phyloP scores from a whole-genome alignment of 306 rosid species.

The Oemleria cerasiformis region DNA sequence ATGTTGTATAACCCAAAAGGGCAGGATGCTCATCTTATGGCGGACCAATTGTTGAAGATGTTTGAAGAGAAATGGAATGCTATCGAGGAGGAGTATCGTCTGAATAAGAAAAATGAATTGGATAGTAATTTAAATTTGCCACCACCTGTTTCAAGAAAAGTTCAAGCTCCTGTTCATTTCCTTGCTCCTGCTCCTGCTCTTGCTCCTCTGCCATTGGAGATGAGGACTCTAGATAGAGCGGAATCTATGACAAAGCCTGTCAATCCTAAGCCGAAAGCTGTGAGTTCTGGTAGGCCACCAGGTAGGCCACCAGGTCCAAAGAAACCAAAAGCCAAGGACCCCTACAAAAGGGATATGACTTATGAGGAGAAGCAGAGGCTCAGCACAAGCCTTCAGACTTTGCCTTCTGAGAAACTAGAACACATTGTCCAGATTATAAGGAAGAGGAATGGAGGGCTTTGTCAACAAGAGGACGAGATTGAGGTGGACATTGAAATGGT shows the following conservation, averaged over 20 bases:
- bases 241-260: conserved; percentile 47
- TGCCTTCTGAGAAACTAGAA: conserved; percentile 82
- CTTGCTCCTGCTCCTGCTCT: conserved; percentile 1
- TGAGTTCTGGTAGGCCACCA: conserved; percentile 37
- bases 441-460: conserved; percentile 63
- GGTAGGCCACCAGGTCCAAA: conserved; percentile 52
- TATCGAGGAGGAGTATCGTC: conserved; percentile 55
- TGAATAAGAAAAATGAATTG: conserved; percentile 40
- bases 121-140: conserved; percentile 37
- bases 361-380: conserved; percentile 81
- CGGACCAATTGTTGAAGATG: conserved; percentile 62
- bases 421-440: conserved; percentile 71
- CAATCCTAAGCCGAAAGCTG: conserved; percentile 29
- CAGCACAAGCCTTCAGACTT: conserved; percentile 62
- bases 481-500: conserved; percentile 85
- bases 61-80: conserved; percentile 76
- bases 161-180: conserved; percentile 9
- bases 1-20: conserved; percentile 82
- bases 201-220: conserved; percentile 32
- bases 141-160: conserved; percentile 47
- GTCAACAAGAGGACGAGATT: conserved; percentile 87
- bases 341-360: conserved; percentile 77
- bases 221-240: conserved; percentile 48
- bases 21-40: conserved; percentile 88
- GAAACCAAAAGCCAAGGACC: conserved; percentile 83